Base-by-base conservation (phyloP, 2,329 filamentous ascomycete genomes). In the Kalaharituber pfeilii region DNA sequence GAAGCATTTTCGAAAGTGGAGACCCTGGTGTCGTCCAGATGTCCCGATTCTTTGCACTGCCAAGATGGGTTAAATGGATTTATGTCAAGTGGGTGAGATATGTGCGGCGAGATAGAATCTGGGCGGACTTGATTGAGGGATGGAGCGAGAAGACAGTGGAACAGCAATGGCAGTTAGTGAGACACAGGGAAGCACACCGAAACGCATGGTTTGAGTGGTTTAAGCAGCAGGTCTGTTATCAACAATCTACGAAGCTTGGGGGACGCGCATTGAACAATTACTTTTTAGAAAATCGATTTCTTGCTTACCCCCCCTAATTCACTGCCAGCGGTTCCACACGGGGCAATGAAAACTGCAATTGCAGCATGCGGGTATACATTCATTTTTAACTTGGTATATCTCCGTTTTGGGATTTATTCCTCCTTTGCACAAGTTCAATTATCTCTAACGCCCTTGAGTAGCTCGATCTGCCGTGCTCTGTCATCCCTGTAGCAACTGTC, bases 301-400 rank as follows among this genome's bases (percentile, higher is more conserved):
- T 75, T 95, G 60, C 69, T 95, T 29, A 80, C 83, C 8, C 83
- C 84, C n/a, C 86, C 82, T 0, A 94, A 95, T 66, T 86, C 88
- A 0, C 94, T 86, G 0, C 87, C 88, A 1, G 88, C 88, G 0
- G 78, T 94, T 2, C 87, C 87, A 0, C 87, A 94, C 66, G 78
- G 81, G 49, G 87, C 80, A 0, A 95, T 94, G 86, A 78, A 79
- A 61, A 81, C 89, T 62, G 86, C 86, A 2, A 80, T 91, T 45
- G 84, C 82, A 58, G 86, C 81, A 61, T 95, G 88, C 64, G 87
- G 86, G 1, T 95, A 96, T 65, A 95, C 88, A 0, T 94, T 95
- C 66, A 69, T 94, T 54, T 96, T 91, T 71, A 95, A 95, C 63
- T 61, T 95, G 64, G 81, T 84, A 70, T 68, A 78, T 70, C 5